Percentiles rank a stretch among this genome's conserved stretches.
Conservation (phyloP, 2,329 filamentous ascomycete species). For the Penicillium sp. region DNA sequence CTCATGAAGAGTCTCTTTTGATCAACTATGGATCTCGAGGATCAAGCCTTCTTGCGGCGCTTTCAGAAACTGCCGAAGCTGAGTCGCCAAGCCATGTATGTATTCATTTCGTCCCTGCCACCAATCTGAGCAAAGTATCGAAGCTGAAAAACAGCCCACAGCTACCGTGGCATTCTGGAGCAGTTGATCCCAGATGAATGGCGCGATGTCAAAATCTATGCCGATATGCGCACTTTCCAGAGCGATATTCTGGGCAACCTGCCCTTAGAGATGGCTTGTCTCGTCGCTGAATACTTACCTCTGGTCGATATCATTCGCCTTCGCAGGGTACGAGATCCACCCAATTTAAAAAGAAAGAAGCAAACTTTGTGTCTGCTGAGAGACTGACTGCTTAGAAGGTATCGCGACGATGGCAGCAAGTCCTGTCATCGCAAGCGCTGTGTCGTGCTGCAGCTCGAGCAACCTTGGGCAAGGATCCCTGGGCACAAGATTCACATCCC, state of each 20-base stretch:
- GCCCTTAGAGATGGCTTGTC: conserved; percentile 36
- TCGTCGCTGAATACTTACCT: conserved; percentile 30
- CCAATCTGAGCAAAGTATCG: background rate
- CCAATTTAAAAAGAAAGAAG: background rate
- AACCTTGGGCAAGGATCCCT: conserved; percentile 14
- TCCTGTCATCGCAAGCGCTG: conserved; percentile 32
- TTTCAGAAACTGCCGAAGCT: conserved; percentile 26
- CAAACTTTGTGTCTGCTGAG: background rate
- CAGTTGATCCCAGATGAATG: conserved; percentile 34
- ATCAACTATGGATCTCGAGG: conserved; percentile 6
- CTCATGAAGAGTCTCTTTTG: background rate
- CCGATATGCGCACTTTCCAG: conserved; percentile 28
- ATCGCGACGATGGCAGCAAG: conserved; percentile 34
- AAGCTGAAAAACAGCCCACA: conserved; percentile 14
- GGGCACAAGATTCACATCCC: background rate
- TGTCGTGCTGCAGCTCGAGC: conserved; percentile 21
- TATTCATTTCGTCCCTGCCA: background rate
- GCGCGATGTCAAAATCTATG: conserved; percentile 30
- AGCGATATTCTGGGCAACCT: conserved; percentile 37
- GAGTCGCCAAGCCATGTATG: conserved; percentile 25
- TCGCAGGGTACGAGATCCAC: conserved; percentile 28
- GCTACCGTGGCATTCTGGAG: conserved; percentile 32
- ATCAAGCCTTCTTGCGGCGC: conserved; percentile 15
- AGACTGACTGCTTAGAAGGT: conserved; percentile 26
- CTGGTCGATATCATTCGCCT: conserved; percentile 32